Base-by-base conservation (phyloP, 345 rosid genomes). In the Salix caprea region DNA sequence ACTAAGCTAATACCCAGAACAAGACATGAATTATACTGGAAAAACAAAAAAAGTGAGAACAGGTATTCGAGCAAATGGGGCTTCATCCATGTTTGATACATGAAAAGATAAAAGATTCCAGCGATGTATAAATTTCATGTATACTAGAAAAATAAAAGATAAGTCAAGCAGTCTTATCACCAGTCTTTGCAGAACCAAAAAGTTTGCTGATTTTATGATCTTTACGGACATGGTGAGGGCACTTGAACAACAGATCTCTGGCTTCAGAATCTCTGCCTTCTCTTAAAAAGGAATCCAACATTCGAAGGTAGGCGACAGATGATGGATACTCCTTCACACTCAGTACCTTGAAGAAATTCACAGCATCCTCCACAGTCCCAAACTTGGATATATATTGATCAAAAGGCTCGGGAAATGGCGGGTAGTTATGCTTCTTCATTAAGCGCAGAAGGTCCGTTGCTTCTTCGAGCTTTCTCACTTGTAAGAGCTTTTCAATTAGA, bases 241-340 rank as follows among this genome's bases (percentile, higher is more conserved):
- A 88, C 77, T 77, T 82, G 56, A 80, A 86, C 23, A 94, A 78
- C 71, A 94, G 80, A 80, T 92, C 87, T 75, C 87, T 85, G n/a
- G 97, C 97, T 87, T 91, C 97, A 54, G 91, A 79, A 52, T 88
- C 87, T 83, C 97, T 89, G 42, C 97, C 95, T 86, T 87, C 95
- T 81, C 84, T 69, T 32, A 87, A 89, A 80, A 94, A 92, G 70
- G 90, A 81, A 80, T 86, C 54, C 9, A 92, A 82, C 58, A 91
- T 69, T 77, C 88, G 76, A 73, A 76, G 67, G 80, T 87, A 92
- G 3, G 97, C 90, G 36, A 88, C 71, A 64, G 77, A 36, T 5
- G 92, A 84, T 42, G 98, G 97, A 79, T 82, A 84, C 50, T 88
- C 81, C 83, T 90, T 92, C 50, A 84, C 82, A 79, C 86, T 89